Percentiles rank a stretch among this genome's conserved stretches.
phyloP scores from a whole-genome alignment of 2,329 filamentous ascomycete genomes.

The Ascochyta viciae-villosae region DNA sequence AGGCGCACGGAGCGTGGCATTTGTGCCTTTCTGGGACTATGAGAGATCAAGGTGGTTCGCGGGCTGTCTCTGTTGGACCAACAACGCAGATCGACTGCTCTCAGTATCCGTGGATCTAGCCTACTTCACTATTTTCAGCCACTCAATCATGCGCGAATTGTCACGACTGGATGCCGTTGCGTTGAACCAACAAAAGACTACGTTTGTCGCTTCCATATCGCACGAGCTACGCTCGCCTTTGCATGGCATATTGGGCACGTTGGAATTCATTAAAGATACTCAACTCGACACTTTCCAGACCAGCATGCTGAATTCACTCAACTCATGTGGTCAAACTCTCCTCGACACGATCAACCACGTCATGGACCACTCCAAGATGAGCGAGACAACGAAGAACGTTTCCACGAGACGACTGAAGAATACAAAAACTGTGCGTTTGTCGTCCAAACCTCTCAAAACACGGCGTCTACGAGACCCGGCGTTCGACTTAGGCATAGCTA shows the following conservation, averaged over 20 bases:
- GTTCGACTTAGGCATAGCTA: constrained; percentile 29
- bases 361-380: constrained; percentile 42
- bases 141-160: constrained; percentile 65
- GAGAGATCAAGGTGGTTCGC: constrained; percentile 48
- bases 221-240: constrained; percentile 60
- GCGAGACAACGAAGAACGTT: constrained; percentile 40
- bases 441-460: constrained; percentile 41
- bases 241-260: constrained; percentile 51
- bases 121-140: constrained; percentile 50
- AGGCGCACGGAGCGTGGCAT: constrained; percentile 44
- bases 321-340: constrained; percentile 56
- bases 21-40: constrained; percentile 51
- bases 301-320: constrained; percentile 55
- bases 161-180: constrained; percentile 60
- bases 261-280: constrained; percentile 59
- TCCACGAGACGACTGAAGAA: constrained; percentile 46
- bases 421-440: constrained; percentile 35
- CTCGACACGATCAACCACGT: constrained; percentile 54
- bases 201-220: constrained; percentile 60
- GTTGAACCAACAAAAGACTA: constrained; percentile 54
- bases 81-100: constrained; percentile 36
- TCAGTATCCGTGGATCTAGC: constrained; percentile 39
- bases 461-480: constrained; percentile 21
- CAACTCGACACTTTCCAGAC: constrained; percentile 50
- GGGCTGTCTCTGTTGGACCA: constrained; percentile 47